Evolutionary conservation across 2,329 filamentous ascomycete species (phyloP), one percentile per base, ranked within the genome.

Genomic region (Ophiostoma quercus): DNA sequence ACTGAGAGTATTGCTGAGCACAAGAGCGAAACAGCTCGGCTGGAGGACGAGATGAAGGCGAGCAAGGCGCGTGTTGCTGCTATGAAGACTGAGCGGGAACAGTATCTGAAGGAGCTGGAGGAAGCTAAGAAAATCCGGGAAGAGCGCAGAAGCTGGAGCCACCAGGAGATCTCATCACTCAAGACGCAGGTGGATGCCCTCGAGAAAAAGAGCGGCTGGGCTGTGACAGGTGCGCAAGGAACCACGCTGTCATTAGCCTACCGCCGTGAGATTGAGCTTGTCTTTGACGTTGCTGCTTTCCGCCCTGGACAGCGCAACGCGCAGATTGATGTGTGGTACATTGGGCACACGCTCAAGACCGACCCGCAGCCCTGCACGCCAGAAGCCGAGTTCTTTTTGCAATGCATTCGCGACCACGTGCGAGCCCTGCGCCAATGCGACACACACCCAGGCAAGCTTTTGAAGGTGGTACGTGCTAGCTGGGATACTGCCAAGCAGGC

Each of bases 81-180:
- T 1, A 83, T 90, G 65, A 82, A 84, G 8, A 84, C 88, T 71
- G 85, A 87, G 75, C 97, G 94, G 77, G 80, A 87, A 69, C 84
- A 88, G 74, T 92, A 86, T 74, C 76, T 90, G 39, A 84, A 87
- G 37, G 91, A 95, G 66, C 97, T 96, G 71, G 85, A 87, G 71
- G 89, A 92, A 75, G 92, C 94, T 0, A 93, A 97, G 78, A 89
- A 88, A 73, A 84, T 96, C 34, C 87, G 91, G 72, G 93, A 97
- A 77, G 91, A 96, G 75, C 96, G 91, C 77, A 88, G 94, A 68
- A 94, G 94, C 54, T 97, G 94, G 90, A 94, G 90, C 70, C 87
- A 89, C 68, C 88, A 85, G 37, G 95, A 98, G 79, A 92, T 98
- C 73, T 85, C 85, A 73, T 82, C 83, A 54, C 82, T 96, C n/a